These are phyloP conservation scores for Moelleriella libera DNA, from an alignment of 2,329 filamentous ascomycete genomes.

Conservation along the genomic window DNA sequence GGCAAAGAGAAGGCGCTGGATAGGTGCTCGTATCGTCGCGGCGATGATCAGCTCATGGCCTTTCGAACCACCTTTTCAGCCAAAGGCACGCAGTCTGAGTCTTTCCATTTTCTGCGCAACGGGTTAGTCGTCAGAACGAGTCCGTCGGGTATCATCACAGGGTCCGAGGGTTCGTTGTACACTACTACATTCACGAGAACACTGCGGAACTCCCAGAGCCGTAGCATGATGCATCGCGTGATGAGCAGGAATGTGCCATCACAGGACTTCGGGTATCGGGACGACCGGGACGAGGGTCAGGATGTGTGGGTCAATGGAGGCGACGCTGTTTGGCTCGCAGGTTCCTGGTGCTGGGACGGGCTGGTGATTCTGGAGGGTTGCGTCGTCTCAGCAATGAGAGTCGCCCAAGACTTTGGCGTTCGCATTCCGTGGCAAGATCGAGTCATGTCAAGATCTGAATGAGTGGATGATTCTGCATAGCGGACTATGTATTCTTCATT, in stretches of 20 bases:
- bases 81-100: slow-evolving; percentile 26
- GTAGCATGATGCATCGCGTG: slow-evolving; percentile 29
- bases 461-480: too few species aligned
- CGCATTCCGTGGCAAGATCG: slow-evolving; percentile 19
- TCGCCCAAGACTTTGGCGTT: slow-evolving; percentile 38
- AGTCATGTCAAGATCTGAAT: background rate
- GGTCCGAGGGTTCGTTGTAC: slow-evolving; percentile 25
- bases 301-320: slow-evolving; percentile 37
- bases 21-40: slow-evolving; percentile 14
- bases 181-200: slow-evolving; percentile 36
- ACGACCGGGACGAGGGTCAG: background rate
- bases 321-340: slow-evolving; percentile 37
- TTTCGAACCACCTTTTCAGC: slow-evolving; percentile 20
- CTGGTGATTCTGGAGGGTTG: slow-evolving; percentile 50
- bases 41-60: slow-evolving; percentile 17
- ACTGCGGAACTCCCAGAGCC: slow-evolving; percentile 32
- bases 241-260: slow-evolving; percentile 13
- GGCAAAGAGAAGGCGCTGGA: slow-evolving; percentile 1
- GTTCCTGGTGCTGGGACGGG: slow-evolving; percentile 51
- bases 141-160: slow-evolving; percentile 22
- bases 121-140: slow-evolving; percentile 39
- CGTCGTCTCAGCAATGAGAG: slow-evolving; percentile 40
- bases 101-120: slow-evolving; percentile 34
- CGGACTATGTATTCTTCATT: background rate
- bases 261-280: background rate